Evolutionary conservation across 352 stramenopile genomes (phyloP).

Genomic region (Phytopythium montanum): DNA sequence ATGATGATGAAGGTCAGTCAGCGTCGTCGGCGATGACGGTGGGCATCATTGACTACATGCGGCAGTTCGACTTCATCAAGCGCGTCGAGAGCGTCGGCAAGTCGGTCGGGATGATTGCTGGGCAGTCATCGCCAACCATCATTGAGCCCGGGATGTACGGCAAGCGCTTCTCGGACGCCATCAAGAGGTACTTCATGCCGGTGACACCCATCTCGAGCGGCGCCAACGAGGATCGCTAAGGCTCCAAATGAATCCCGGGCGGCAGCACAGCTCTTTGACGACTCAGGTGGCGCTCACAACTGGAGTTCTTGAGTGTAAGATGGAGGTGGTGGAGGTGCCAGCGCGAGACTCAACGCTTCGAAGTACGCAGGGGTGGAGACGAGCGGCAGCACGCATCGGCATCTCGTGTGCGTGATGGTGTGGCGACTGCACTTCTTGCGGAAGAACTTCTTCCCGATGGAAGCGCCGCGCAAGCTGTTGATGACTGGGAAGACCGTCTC

Average conservation of each 20-base stretch:
- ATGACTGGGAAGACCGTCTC: constrained; percentile 40
- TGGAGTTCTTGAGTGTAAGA: background rate
- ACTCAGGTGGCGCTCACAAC: background rate
- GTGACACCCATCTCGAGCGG: constrained; percentile 81
- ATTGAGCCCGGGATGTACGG: constrained; percentile 97
- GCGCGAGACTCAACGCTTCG: constrained; percentile 40
- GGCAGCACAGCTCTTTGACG: background rate
- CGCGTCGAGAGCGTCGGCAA: constrained; percentile 98
- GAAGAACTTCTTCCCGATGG: constrained; percentile 41
- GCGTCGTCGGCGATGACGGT: constrained; percentile 87
- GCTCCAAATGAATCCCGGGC: background rate
- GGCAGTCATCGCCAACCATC: constrained; percentile 96
- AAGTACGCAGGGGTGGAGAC: constrained; percentile 49
- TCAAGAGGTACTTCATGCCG: constrained; percentile 97
- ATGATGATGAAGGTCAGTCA: constrained; percentile 19
- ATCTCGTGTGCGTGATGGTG: constrained; percentile 47
- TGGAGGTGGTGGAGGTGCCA: constrained; percentile 17
- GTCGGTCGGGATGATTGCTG: constrained; percentile 97
- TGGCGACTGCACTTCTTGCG: constrained; percentile 60
- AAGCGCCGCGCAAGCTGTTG: constrained; percentile 46
- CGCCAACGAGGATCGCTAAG: constrained; percentile 36
- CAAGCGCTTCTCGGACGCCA: constrained; percentile 94
- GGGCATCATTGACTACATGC: constrained; percentile 99
- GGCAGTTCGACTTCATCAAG: constrained; percentile 99
- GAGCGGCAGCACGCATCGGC: constrained; percentile 57